These are phyloP conservation scores for Phytophthora rubi DNA, from an alignment of 352 stramenopile species.

Conservation along the genomic window DNA sequence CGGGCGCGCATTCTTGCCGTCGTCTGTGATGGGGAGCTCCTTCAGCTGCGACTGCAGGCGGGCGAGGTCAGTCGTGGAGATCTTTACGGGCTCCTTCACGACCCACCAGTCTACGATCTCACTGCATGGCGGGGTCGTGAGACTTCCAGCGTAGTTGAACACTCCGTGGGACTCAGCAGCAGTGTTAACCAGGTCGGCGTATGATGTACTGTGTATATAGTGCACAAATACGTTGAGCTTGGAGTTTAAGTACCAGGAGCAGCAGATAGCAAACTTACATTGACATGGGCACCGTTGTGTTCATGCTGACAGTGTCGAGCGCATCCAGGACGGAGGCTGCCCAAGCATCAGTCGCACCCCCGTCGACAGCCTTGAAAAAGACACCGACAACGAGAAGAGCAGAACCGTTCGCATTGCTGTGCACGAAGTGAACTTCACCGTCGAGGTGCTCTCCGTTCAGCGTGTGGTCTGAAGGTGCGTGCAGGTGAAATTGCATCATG, in stretches of 20 bases:
- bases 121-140: slow-evolving; percentile 41
- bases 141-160: slow-evolving; percentile 44
- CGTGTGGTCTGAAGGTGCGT: slow-evolving; percentile 55
- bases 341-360: slow-evolving; percentile 32
- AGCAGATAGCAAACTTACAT: slow-evolving; percentile 13
- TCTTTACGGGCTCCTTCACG: slow-evolving; percentile 28
- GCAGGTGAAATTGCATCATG: slow-evolving; percentile 48
- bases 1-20: slow-evolving; percentile 38
- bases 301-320: slow-evolving; percentile 32
- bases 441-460: slow-evolving; percentile 43
- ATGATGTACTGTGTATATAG: slow-evolving; percentile 25
- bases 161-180: slow-evolving; percentile 35
- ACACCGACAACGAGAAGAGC: slow-evolving; percentile 48
- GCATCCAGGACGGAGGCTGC: slow-evolving; percentile 33
- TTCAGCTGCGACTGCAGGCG: slow-evolving; percentile 36
- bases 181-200: slow-evolving; percentile 56
- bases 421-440: slow-evolving; percentile 57
- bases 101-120: slow-evolving; percentile 51
- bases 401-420: slow-evolving; percentile 32
- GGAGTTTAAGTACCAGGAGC: background rate
- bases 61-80: slow-evolving; percentile 31
- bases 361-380: slow-evolving; percentile 26
- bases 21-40: slow-evolving; percentile 30
- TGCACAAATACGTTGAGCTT: background rate
- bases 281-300: slow-evolving; percentile 26